phyloP scores from a whole-genome alignment of 192 early-diverging fungal species.

The Coemansia aciculifera region DNA sequence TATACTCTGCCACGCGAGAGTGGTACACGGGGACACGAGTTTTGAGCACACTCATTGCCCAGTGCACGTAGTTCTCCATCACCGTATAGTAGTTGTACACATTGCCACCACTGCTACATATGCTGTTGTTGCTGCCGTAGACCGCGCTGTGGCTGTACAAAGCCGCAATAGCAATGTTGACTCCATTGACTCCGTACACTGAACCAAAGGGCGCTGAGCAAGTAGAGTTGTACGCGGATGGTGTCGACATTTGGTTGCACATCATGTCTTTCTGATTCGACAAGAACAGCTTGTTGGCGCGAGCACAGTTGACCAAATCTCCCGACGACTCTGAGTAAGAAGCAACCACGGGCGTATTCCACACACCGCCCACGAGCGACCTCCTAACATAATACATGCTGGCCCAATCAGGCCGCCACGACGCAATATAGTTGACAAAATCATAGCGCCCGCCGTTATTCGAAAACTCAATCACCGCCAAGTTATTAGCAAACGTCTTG shows the following conservation, averaged over 20 bases:
- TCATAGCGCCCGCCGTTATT: slow-evolving; percentile 11
- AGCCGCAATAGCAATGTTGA: slow-evolving; percentile 35
- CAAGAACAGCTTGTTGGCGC: slow-evolving; percentile 22
- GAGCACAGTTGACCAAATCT: slow-evolving; percentile 7
- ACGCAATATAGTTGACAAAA: slow-evolving; percentile 49
- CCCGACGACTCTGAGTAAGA: slow-evolving; percentile 8
- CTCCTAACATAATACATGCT: slow-evolving; percentile 38
- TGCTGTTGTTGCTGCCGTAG: neutral
- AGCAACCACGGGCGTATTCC: slow-evolving; percentile 24
- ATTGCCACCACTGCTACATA: slow-evolving; percentile 17
- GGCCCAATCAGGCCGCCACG: slow-evolving; percentile 42
- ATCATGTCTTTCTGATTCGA: slow-evolving; percentile 35
- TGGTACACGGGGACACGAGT: slow-evolving; percentile 35
- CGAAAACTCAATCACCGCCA: slow-evolving; percentile 36
- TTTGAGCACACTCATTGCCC: slow-evolving; percentile 36
- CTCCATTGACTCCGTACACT: slow-evolving; percentile 24
- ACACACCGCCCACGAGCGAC: slow-evolving; percentile 13
- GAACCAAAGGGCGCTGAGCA: slow-evolving; percentile 38
- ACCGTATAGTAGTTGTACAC: slow-evolving; percentile 44
- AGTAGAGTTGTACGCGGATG: slow-evolving; percentile 22
- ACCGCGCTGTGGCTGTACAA: slow-evolving; percentile 48
- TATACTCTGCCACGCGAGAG: slow-evolving; percentile 29
- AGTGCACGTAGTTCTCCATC: slow-evolving; percentile 41
- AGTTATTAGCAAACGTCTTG: slow-evolving; percentile 47
- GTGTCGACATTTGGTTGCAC: slow-evolving; percentile 28